Base-by-base conservation (phyloP, 495 filamentous ascomycete species). In the Cairneyella variabilis region DNA sequence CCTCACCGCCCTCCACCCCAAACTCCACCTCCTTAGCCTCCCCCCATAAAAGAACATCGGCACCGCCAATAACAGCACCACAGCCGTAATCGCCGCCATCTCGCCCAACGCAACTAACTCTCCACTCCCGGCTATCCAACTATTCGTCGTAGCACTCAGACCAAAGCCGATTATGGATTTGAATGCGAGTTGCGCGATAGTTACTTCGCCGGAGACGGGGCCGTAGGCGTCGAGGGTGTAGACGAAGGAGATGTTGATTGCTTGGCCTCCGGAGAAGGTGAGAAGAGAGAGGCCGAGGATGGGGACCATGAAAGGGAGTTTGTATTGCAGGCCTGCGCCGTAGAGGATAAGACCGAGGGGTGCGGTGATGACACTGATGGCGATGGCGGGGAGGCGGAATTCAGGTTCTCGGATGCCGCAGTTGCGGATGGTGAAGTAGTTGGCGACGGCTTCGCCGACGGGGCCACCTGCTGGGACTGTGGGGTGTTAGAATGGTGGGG, bases 141-240 rank as follows among this genome's bases (percentile, higher is more conserved):
- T 71, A 51, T 82, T 82, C 4, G 76, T 80, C 56, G 78, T 78
- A 48, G 79, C 79, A 3, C 72, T 76, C 11, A 82, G 64, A 12
- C 79, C 65, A 59, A 82, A 80, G 16, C 76, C 76, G 52, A 80
- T 77, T 16, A 73, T 61, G 14, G 70, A 67, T 61, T 80, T 80
- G 60, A 80, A 80, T 1, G 70, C 76, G 27, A 79, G 63, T 4
- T 73, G 68, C 0, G 76, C 65, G 3, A 80, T 66, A 3, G 72
- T 74, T 14, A 78, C 64, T 56, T 80, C 76, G 16, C 77, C 78
- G 11, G 71, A 72, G 12, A 76, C 66, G 1, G 78, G 76, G 2
- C 74, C 68, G 59, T 80, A 80, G 8, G 69, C 66, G 52, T 80
- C 78, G 54, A 82, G 75, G 6, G 72, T 68, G 49, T 80, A 80